phyloP scores from a whole-genome alignment of 176 grass and related monocot genomes.

The Bromus sterilis region DNA sequence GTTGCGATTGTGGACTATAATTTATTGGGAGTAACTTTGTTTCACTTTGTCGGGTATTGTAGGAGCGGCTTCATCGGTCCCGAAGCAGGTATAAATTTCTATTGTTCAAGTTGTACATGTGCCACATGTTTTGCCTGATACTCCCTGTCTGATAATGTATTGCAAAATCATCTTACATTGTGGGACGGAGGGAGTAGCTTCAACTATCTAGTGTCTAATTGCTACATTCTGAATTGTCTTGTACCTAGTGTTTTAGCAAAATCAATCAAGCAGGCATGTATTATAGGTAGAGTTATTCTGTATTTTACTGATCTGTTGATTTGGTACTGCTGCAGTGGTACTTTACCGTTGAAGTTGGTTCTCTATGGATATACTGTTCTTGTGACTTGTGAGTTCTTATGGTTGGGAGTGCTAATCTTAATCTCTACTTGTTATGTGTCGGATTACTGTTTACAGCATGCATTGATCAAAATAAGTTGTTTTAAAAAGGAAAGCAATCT shows the following conservation, averaged over 20 bases:
- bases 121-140: background rate
- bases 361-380: background rate
- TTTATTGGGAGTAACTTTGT: conserved; percentile 18
- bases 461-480: background rate
- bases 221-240: background rate
- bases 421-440: background rate
- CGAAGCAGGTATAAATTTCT: conserved; percentile 35
- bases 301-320: background rate
- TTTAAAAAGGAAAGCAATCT: background rate
- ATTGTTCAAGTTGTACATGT: background rate
- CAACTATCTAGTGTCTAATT: background rate
- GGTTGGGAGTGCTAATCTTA: background rate
- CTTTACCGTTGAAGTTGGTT: background rate
- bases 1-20: background rate
- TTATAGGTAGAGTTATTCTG: too few species aligned
- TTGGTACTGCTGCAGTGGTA: background rate
- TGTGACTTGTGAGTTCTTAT: background rate
- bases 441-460: background rate
- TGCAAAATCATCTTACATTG: too few species aligned
- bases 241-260: background rate
- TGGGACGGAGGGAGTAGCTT: too few species aligned
- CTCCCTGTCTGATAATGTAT: too few species aligned
- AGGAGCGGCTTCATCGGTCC: conserved; percentile 18
- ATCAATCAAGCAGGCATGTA: too few species aligned
- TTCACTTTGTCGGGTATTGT: conserved; percentile 4